Percentiles rank a stretch among this genome's conserved stretches.
Evolutionary conservation across 202 grass and related monocot genomes (phyloP).

Genomic region (Digitaria exilis): DNA sequence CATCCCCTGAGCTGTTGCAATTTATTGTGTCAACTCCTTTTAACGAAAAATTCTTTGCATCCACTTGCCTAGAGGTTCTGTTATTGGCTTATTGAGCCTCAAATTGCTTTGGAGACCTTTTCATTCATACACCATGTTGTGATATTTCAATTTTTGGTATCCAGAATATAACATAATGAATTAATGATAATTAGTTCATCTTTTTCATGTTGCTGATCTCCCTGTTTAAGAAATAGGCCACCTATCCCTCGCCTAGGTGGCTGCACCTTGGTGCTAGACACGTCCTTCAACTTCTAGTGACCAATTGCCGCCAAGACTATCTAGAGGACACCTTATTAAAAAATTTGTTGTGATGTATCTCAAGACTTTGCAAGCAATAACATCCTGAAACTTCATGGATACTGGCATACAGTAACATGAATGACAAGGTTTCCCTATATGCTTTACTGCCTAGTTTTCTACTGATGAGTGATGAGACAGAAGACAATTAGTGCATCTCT

Average conservation of each 20-base stretch:
- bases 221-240: not conserved
- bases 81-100: no score
- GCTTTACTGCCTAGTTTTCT: not conserved
- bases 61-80: conserved; percentile 18
- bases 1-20: not conserved
- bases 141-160: conserved; percentile 16
- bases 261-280: not conserved
- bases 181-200: not conserved
- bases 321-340: no score
- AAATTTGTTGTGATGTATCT: conserved; percentile 26
- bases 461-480: not conserved
- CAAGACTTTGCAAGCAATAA: not conserved
- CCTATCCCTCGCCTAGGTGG: not conserved
- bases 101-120: not conserved
- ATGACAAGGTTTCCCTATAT: not conserved
- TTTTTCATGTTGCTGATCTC: not conserved
- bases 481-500: conserved; percentile 5
- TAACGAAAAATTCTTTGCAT: conserved; percentile 1
- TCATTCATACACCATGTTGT: conserved; percentile 15
- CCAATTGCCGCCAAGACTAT: not conserved
- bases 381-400: not conserved
- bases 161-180: conserved; percentile 34
- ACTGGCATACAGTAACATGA: not conserved
- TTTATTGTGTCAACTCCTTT: conserved; percentile 18
- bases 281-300: not conserved